A percentile compares a stretch with the other conserved stretches of the same genome.
Evolutionary conservation across 345 rosid genomes (phyloP).

Genomic region (Eucalyptus albens): DNA sequence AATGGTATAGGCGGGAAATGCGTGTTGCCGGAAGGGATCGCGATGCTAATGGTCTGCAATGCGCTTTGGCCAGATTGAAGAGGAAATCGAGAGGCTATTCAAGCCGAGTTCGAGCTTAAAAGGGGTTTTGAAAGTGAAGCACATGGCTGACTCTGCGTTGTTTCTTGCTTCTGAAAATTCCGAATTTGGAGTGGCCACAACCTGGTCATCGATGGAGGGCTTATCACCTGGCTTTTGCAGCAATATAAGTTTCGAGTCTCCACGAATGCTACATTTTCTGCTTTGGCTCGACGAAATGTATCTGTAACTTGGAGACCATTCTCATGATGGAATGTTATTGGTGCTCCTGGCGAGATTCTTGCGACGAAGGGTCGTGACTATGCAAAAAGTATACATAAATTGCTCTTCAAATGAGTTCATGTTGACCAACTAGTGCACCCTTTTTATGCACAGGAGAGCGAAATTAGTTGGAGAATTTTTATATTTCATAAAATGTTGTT

Average conservation of each 20-base stretch:
- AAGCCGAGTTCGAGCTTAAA: background rate
- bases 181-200: conserved; percentile 11
- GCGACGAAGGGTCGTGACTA: background rate
- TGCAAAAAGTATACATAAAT: no score
- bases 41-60: background rate
- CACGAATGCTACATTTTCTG: background rate
- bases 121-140: conserved; percentile 5
- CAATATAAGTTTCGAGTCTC: background rate
- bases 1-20: conserved; percentile 23
- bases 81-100: background rate
- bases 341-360: background rate
- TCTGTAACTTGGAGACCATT: background rate
- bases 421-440: background rate
- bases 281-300: background rate
- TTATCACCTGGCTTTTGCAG: background rate
- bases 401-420: background rate
- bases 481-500: background rate
- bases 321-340: background rate
- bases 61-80: background rate
- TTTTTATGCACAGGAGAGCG: background rate
- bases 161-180: conserved; percentile 21
- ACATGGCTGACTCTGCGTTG: conserved; percentile 20
- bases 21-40: background rate
- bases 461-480: background rate
- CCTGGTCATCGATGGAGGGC: background rate